Conservation (phyloP, 306 rosid genomes). For the Cicer judaicum region DNA sequence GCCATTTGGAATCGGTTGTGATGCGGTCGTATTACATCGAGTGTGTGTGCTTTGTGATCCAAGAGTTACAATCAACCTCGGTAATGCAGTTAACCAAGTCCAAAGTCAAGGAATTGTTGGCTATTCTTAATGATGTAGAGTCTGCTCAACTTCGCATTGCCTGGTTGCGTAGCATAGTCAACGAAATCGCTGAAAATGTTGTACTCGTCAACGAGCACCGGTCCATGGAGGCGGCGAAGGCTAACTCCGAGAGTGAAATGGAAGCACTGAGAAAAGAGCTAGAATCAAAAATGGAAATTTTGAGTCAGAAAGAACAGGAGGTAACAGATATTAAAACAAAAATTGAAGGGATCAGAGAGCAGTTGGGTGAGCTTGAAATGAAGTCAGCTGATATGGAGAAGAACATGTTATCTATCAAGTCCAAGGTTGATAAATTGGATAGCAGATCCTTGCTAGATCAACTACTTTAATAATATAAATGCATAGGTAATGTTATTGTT, state of each 20-base stretch:
- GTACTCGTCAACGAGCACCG: constrained; percentile 62
- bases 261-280: constrained; percentile 64
- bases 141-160: constrained; percentile 67
- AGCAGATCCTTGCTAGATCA: constrained; percentile 62
- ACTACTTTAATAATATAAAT: constrained; percentile 48
- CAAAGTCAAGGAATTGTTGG: constrained; percentile 69
- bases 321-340: constrained; percentile 50
- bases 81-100: constrained; percentile 61
- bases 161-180: constrained; percentile 68
- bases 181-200: constrained; percentile 58
- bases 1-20: constrained; percentile 82
- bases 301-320: constrained; percentile 71
- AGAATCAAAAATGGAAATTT: constrained; percentile 55
- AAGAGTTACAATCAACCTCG: constrained; percentile 66
- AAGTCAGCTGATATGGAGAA: constrained; percentile 64
- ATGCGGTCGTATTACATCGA: constrained; percentile 86
- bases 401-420: constrained; percentile 53
- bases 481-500: neutral
- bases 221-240: constrained; percentile 55
- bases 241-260: constrained; percentile 57
- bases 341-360: constrained; percentile 56
- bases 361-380: constrained; percentile 68
- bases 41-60: constrained; percentile 86
- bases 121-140: constrained; percentile 90
- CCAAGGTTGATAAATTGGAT: constrained; percentile 63